phyloP scores from a whole-genome alignment of 495 filamentous ascomycete genomes.

The Penicillium cosmopolitanum region DNA sequence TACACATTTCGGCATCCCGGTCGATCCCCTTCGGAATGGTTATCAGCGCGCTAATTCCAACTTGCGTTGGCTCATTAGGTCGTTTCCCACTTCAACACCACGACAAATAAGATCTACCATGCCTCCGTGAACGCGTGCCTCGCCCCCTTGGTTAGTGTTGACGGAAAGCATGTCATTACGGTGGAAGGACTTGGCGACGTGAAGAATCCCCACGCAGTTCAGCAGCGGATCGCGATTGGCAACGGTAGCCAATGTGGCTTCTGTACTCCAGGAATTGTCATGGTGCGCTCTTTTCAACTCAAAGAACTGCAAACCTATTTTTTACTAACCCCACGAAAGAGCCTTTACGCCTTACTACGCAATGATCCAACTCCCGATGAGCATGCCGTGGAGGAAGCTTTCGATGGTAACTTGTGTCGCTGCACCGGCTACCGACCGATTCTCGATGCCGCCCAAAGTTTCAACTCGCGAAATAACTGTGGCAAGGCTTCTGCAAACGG shows the following conservation, averaged over 20 bases:
- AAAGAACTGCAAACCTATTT: too few relatives aligned
- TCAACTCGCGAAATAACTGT: constrained; percentile 43
- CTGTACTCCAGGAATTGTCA: constrained; percentile 97
- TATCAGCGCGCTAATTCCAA: not conserved
- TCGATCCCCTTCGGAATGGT: not conserved
- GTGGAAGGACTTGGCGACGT: constrained; percentile 95
- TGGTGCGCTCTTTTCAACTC: constrained; percentile 53
- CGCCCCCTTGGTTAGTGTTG: constrained; percentile 86
- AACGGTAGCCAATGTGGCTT: constrained; percentile 75
- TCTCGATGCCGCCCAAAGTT: constrained; percentile 81
- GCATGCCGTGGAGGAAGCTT: constrained; percentile 35
- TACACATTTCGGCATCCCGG: constrained; percentile 2
- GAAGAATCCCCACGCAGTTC: constrained; percentile 84
- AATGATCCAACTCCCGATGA: constrained; percentile 53
- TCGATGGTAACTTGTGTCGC: constrained; percentile 90
- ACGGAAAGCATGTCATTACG: constrained; percentile 98
- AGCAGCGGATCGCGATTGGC: constrained; percentile 80
- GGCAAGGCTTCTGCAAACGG: constrained; percentile 50
- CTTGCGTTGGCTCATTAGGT: constrained; percentile 49
- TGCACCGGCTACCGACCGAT: constrained; percentile 97
- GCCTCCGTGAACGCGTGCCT: constrained; percentile 94
- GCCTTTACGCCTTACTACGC: constrained; percentile 63
- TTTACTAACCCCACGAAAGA: constrained; percentile 17
- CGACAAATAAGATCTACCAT: constrained; percentile 87
- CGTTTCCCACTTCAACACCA: constrained; percentile 88